Conservation (phyloP, 176 grass and related monocot species). For the Tillandsia fasciculata region DNA sequence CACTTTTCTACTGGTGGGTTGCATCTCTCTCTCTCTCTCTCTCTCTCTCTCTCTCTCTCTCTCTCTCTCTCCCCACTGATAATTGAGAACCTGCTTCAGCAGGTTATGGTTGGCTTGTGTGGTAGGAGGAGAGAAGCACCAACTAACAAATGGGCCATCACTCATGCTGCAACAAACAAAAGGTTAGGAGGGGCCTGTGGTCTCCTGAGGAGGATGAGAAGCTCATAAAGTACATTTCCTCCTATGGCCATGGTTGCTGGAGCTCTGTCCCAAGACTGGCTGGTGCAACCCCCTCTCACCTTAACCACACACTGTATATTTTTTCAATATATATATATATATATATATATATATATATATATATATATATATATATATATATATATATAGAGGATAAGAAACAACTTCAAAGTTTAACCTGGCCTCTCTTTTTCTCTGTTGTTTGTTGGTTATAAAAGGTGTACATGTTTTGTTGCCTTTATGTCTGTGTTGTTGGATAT, state of each 20-base stretch:
- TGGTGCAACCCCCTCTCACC: constrained; percentile 12
- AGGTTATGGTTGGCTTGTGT: not conserved
- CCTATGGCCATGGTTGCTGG: constrained; percentile 97
- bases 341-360: not conserved
- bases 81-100: not conserved
- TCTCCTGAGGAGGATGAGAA: constrained; percentile 99
- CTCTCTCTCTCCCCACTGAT: not conserved
- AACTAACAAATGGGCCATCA: constrained; percentile 67
- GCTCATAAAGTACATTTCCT: constrained; percentile 74
- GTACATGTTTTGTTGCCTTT: not conserved
- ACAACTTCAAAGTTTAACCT: not conserved
- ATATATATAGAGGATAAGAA: too few relatives aligned
- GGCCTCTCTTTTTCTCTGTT: not conserved
- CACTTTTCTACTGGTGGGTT: not conserved
- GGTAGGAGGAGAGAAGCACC: not conserved
- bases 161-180: constrained; percentile 99
- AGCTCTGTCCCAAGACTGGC: constrained; percentile 86
- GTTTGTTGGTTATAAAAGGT: not conserved
- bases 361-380: not conserved
- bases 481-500: too few relatives aligned
- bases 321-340: not conserved
- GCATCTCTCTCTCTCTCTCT: not conserved
- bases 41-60: not conserved
- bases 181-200: constrained; percentile 95
- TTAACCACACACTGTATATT: not conserved